Base-by-base conservation (phyloP, 225 moss, liverwort and hornwort species). In the Bryoerythrophyllum caledonicum region DNA sequence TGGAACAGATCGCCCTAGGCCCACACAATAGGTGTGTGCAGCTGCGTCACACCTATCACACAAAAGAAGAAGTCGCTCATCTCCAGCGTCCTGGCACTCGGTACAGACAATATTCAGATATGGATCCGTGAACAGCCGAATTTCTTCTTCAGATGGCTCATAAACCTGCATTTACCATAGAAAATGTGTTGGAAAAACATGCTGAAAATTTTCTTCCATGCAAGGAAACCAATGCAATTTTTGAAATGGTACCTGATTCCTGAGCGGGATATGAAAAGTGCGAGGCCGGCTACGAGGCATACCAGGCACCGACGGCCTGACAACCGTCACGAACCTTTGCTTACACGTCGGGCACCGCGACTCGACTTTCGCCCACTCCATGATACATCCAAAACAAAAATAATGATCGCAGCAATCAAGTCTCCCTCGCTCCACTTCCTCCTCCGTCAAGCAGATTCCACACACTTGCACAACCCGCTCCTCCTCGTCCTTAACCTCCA, bases 331-430 rank as follows among this genome's bases (percentile, higher is more conserved):
- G 70, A 97, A 94, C 49, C 94, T 86, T 80, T 94, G 94, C 84
- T 97, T 97, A 61, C 97, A 97, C 65, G 93, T 90, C 7, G 97
- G 97, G 74, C 97, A 97, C 63, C 87, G 83, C 7, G 97, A 97
- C 74, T 94, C 94, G 25, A 97, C 90, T 82, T 97, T 97, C 24
- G 92, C 80, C 97, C 97, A 97, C 70, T 97, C 97, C 97, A 97
- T 93, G 78, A 97, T 97, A 81, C 97, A 97, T 57, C 76, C 92
- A 65, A 97, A 97, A 74, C 97, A 97, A 69, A 93, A 97, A 70
- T 79, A 91, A 69, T 97, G 97, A 25, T 97, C 93, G 71, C 97
- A 97, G 67, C 97, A 97, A 74, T 97, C 97, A 65, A 97, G 85
- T 75, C 91, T 93, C 12, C 97, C 97, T 72, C 94, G 85, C 74